Conservation (phyloP, 805 yeast genomes). For the Nakazawaea holstii region DNA sequence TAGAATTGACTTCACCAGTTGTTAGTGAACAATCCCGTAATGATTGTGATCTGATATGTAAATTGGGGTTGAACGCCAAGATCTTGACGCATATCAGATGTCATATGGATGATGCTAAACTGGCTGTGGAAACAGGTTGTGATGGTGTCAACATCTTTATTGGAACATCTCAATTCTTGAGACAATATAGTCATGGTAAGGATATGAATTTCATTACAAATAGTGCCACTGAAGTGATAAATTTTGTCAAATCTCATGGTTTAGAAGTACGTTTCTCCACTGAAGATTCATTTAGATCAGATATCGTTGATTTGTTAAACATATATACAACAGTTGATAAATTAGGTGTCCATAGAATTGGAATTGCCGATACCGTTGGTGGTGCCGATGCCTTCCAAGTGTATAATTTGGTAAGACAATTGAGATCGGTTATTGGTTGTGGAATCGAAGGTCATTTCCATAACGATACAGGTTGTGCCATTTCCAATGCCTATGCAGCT, state of each 20-base stretch:
- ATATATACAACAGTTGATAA: slow-evolving; percentile 57
- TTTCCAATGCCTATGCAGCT: slow-evolving; percentile 59
- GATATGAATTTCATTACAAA: slow-evolving; percentile 57
- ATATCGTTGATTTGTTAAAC: slow-evolving; percentile 52
- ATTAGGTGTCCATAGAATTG: slow-evolving; percentile 57
- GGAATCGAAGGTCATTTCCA: slow-evolving; percentile 61
- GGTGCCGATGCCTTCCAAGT: slow-evolving; percentile 63
- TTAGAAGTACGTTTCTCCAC: slow-evolving; percentile 54
- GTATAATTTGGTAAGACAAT: slow-evolving; percentile 52
- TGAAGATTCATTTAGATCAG: slow-evolving; percentile 57
- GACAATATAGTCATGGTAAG: slow-evolving; percentile 55
- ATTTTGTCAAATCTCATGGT: slow-evolving; percentile 55
- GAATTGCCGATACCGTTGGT: slow-evolving; percentile 61
- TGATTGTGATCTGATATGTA: slow-evolving; percentile 57
- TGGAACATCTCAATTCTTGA: slow-evolving; percentile 53
- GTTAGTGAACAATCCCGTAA: slow-evolving; percentile 53
- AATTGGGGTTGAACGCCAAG: slow-evolving; percentile 53
- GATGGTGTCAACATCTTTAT: slow-evolving; percentile 59
- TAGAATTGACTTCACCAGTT: slow-evolving; percentile 55
- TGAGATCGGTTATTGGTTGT: slow-evolving; percentile 51
- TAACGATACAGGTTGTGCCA: slow-evolving; percentile 60
- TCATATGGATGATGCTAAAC: slow-evolving; percentile 57
- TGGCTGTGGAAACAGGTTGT: slow-evolving; percentile 58
- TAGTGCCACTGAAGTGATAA: slow-evolving; percentile 53
- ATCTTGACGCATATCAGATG: slow-evolving; percentile 56